Conservation (phyloP, 2,329 filamentous ascomycete genomes). For the Trichoderma koningii region DNA sequence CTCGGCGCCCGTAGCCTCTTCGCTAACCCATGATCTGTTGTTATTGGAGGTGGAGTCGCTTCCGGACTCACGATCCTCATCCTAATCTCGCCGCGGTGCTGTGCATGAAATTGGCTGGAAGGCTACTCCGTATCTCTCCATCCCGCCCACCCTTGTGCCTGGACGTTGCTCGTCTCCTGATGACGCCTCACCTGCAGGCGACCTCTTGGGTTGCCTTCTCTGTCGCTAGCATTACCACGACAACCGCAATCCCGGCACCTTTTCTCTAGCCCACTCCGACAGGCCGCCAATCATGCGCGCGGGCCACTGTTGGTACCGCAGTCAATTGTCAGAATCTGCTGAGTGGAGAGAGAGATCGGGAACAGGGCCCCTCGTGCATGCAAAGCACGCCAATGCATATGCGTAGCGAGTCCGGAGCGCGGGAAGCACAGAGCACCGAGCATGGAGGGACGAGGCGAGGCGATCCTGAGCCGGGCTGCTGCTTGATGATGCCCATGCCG, state of each 20-base stretch:
- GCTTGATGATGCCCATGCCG: background rate
- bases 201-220: conserved; percentile 2
- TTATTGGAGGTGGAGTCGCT: conserved; percentile 20
- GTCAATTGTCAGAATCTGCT: conserved; percentile 24
- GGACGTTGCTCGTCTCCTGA: conserved; percentile 20
- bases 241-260: conserved; percentile 13
- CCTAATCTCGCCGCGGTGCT: conserved; percentile 24
- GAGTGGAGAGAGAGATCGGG: conserved; percentile 24
- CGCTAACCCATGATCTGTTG: conserved; percentile 20
- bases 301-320: background rate
- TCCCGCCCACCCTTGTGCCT: conserved; percentile 24
- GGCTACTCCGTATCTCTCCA: conserved; percentile 24
- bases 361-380: conserved; percentile 18
- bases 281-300: conserved; percentile 20
- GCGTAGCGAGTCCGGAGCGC: conserved; percentile 20
- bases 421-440: conserved; percentile 19
- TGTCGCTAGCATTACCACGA: conserved; percentile 18
- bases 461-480: conserved; percentile 18
- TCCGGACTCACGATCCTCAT: conserved; percentile 25
- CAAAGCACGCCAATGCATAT: conserved; percentile 12
- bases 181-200: conserved; percentile 25
- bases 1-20: background rate
- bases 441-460: conserved; percentile 2
- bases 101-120: conserved; percentile 25
- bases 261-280: conserved; percentile 1